phyloP scores from a whole-genome alignment of 2,329 filamentous ascomycete species.

The Aspergillus amoenus region DNA sequence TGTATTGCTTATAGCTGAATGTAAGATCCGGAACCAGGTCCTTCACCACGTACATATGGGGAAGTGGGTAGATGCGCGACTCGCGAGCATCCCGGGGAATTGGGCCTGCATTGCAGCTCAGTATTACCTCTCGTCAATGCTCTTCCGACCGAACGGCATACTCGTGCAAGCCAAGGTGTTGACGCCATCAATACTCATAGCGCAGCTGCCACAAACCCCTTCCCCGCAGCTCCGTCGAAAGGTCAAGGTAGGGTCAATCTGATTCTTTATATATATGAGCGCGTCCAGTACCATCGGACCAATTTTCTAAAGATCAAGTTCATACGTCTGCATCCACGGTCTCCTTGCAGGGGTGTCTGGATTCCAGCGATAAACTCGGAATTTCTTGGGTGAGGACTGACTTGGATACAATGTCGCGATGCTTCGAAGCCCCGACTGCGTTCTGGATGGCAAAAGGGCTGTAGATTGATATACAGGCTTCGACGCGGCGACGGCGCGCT shows the following conservation, averaged over 20 bases:
- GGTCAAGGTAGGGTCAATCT: slow-evolving; percentile 92
- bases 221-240: slow-evolving; percentile 96
- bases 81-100: slow-evolving; percentile 84
- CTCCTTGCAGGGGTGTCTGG: slow-evolving; percentile 89
- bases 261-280: slow-evolving; percentile 97
- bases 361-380: slow-evolving; percentile 99
- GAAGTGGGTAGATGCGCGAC: slow-evolving; percentile 93
- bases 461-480: too few species aligned
- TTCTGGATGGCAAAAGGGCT: too few species aligned
- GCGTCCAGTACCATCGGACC: slow-evolving; percentile 98
- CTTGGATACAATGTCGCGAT: slow-evolving; percentile 43
- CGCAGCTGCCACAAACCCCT: slow-evolving; percentile 97
- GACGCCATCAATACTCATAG: slow-evolving; percentile 99
- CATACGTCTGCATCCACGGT: slow-evolving; percentile 93
- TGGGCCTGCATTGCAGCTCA: slow-evolving; percentile 62
- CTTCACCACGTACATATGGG: slow-evolving; percentile 99
- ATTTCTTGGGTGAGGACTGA: slow-evolving; percentile 78
- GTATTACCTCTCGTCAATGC: not conserved
- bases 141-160: slow-evolving; percentile 52
- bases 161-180: slow-evolving; percentile 97
- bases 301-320: slow-evolving; percentile 96
- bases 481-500: too few species aligned
- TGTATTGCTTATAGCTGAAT: slow-evolving; percentile 99
- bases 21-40: slow-evolving; percentile 97
- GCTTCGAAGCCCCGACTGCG: too few species aligned